phyloP scores from a whole-genome alignment of 129 eudicot genomes.

The Daucus carota region DH1_v3.0 NC_030382.2:11785001-11785500 shows the following conservation, averaged over 20 bases:
- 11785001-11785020: constrained; percentile 27
- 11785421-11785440: not conserved
- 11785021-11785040: constrained; percentile 34
- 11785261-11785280: constrained; percentile 26
- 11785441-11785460: not conserved
- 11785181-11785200: no score
- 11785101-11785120: no score
- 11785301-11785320: not conserved
- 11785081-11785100: no score
- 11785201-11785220: not conserved
- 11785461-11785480: not conserved
- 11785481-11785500: not conserved
- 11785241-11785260: constrained; percentile 34
- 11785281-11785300: not conserved
- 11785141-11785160: no score
- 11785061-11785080: no score
- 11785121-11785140: no score
- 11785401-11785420: no score
- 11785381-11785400: no score
- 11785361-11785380: not conserved
- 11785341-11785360: not conserved
- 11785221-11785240: constrained; percentile 26
- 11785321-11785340: not conserved
- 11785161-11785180: no score
- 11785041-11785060: not conserved